Evolutionary conservation across 306 rosid species (phyloP), one percentile per base, ranked within the genome.

Genomic region (Senna siamea): DNA sequence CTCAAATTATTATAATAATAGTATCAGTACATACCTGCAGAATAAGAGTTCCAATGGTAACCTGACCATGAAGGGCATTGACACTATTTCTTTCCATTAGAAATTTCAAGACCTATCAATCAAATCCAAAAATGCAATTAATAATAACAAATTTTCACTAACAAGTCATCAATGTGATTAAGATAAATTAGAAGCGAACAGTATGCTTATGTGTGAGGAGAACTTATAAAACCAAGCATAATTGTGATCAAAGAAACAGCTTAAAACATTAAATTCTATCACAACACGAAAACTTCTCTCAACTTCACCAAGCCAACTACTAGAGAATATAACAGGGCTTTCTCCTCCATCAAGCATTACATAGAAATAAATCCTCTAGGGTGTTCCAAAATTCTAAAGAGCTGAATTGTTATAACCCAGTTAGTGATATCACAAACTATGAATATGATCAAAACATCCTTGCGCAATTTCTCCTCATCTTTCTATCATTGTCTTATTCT

Each of bases 11-110:
- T 40, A 59, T 69, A 57, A 68, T 15, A 69, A 50, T 8, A 26
- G 30, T 26, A 26, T 26, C 3, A 55, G 63, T 18, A 57, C 55
- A 73, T 52, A 92, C 99, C 93, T 94, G 99, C 72, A 94, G 83
- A 64, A 94, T 89, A 76, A 94, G 90, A 60, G 96, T 88, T 73
- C 99, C 99, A 50, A 94, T 83, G 28, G 91, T 90, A 76, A 94
- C 99, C 73, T 94, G 99, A 69, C 99, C 99, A 69, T 92, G 93
- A 83, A 94, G 97, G 54, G 90, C 87, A 83, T 83, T 87, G 79
- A 82, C 78, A 7, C 87, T 87, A 76, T 88, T 92, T 82, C 81
- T 87, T 79, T 94, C 99, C 99, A 94, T 92, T 80, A 94, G 83
- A 79, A 88, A 94, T 67, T 94, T 94, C 85, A 94, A 83, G 70